Evolutionary conservation across 345 rosid species (phyloP).

Genomic region (Durio zibethinus): DNA sequence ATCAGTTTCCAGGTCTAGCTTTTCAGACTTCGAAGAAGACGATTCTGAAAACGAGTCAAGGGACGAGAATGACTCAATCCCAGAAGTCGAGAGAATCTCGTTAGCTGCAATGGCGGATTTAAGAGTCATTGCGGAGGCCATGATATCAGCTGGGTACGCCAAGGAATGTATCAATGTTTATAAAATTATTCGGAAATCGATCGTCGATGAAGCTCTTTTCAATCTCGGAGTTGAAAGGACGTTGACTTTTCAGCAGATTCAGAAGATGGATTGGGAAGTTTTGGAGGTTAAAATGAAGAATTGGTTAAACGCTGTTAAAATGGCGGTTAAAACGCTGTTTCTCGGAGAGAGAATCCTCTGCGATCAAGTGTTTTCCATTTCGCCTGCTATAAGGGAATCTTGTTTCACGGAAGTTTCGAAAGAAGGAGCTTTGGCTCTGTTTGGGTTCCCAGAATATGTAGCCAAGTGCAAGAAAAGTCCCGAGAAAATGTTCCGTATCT

Average conservation of each 20-base stretch:
- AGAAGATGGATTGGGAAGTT: slow-evolving; percentile 68
- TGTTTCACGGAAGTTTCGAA: slow-evolving; percentile 50
- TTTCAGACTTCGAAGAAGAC: slow-evolving; percentile 21
- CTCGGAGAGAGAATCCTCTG: slow-evolving; percentile 64
- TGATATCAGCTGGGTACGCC: slow-evolving; percentile 64
- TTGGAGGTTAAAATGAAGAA: slow-evolving; percentile 52
- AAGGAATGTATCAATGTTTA: slow-evolving; percentile 70
- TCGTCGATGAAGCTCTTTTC: slow-evolving; percentile 53
- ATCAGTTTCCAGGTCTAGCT: slow-evolving; percentile 7
- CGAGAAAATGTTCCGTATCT: slow-evolving; percentile 71
- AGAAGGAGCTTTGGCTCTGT: slow-evolving; percentile 53
- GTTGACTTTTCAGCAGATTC: slow-evolving; percentile 35
- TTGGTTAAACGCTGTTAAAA: slow-evolving; percentile 50
- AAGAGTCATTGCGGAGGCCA: slow-evolving; percentile 64
- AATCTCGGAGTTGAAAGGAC: slow-evolving; percentile 53
- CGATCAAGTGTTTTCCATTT: slow-evolving; percentile 58
- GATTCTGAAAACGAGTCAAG: slow-evolving; percentile 22
- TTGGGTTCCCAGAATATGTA: slow-evolving; percentile 59
- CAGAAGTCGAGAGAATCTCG: slow-evolving; percentile 25
- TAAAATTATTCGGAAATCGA: slow-evolving; percentile 50
- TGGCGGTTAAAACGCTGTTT: slow-evolving; percentile 52
- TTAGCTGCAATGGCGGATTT: slow-evolving; percentile 44
- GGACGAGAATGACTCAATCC: slow-evolving; percentile 12
- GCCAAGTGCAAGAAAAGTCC: slow-evolving; percentile 60
- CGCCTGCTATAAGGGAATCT: slow-evolving; percentile 45